Base-by-base conservation (phyloP, 371 early-diverging fungal species). In the Blakeslea trispora region DNA sequence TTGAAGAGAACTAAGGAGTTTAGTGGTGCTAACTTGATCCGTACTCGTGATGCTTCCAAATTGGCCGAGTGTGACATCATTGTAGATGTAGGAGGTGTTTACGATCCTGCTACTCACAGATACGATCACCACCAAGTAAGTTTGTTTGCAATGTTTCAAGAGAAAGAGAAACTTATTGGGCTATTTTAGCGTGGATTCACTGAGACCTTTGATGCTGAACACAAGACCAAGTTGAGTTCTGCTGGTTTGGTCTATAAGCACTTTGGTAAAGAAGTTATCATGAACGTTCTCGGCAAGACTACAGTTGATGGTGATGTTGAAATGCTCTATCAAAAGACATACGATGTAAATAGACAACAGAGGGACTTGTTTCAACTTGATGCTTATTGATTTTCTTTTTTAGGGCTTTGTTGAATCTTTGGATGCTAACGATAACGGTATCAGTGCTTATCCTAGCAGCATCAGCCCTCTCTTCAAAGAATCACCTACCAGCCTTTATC, bases 71-170 rank as follows among this genome's bases (percentile, higher is more conserved):
- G 92, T 56, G 93, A 93, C 62, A 85, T 96, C 55, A 93, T 99
- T 19, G 96, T 97, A 14, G 99, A 99, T 70, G 99, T 99, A 5
- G 99, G 99, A 43, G 95, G 94, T 45, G 92, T 88, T 19, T 99
- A 96, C 74, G 91, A 92, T 74, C 93, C 91, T 43, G 74, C 71
- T 31, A 74, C 67, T 24, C 74, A 85, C 52, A 82, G 93, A 45
- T 99, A 87, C 69, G 99, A 99, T 68, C 99, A 99, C 66, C 99
- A 99, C 69, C 98, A 98, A 74, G 81, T 79, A 61, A 53, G 45
- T 41, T 15, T 17, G 13, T n/a, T n/a, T n/a, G n/a, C n/a, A n/a
- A n/a, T n/a, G n/a, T n/a, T n/a, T n/a, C n/a, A n/a, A 44, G 23
- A 32, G 42, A 19, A 18, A 32, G 39, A n/a, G n/a, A n/a, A n/a